Evolutionary conservation across 1,284 basidiomycete genomes (phyloP), one percentile per base, ranked within the genome.

Genomic region (Sporisorium exsertum): DNA sequence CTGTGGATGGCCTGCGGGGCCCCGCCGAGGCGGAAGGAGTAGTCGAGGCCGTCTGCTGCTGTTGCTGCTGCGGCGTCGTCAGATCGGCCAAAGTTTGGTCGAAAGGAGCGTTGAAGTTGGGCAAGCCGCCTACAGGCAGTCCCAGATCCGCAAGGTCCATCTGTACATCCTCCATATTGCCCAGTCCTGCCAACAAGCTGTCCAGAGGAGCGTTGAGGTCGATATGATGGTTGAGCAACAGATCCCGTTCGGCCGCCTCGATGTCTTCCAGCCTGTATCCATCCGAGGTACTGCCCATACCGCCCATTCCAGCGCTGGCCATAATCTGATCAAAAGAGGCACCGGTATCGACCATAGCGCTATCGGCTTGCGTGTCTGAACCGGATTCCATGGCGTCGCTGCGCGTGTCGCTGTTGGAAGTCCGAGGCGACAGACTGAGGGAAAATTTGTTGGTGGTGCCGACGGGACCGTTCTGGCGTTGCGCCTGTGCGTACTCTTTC

Each of bases 161-260:
- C 59, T 75, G 71, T 1, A 77, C 58, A 47, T 76, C 67, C 20
- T 80, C 78, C 62, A 68, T 71, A 35, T 56, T 64, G 26, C 73
- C 72, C 6, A 80, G 63, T 5, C 76, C 78, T 22, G 68, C 75
- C 0, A 80, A 63, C 32, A 78, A 50, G 35, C 72, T 72, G 58
- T 78, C 70, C 43, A 77, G 64, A 3, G 78, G 76, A 49, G 75
- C 78, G n/a, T 73, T 62, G 52, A 80, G 68, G 32, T 80, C 78
- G 52, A 78, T 69, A 40, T 75, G 63, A 27, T 77, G 76, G 37
- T 78, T 72, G 51, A 67, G 61, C 45, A 67, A 35, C 12, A 80
- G 58, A 37, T 80, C 78, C 6, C 69, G 57, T 47, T 80, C 78
- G 4, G 75, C 76, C 3, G 71, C 75, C 42, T 80, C 75, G 47